These are phyloP conservation scores for Termitomyces sp. DNA, from an alignment of 768 basidiomycete species.

Conservation along the genomic window DNA sequence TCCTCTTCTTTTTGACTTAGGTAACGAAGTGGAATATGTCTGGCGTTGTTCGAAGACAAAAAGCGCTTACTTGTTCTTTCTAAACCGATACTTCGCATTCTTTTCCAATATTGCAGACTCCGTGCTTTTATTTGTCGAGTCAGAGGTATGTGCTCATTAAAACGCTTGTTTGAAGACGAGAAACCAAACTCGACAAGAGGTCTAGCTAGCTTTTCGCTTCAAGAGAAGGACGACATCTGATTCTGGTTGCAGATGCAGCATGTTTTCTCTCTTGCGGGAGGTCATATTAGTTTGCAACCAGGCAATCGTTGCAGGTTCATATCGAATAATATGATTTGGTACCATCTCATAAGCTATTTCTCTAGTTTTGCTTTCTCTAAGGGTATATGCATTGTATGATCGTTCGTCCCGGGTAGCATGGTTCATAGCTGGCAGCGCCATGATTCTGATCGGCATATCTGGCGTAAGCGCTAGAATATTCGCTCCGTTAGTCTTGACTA, in stretches of 20 bases:
- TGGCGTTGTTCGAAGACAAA: constrained; percentile 5
- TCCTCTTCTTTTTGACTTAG: background rate
- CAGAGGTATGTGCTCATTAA: background rate
- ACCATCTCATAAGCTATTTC: background rate
- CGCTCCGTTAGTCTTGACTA: background rate
- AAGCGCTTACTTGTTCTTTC: constrained; percentile 2
- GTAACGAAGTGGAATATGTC: constrained; percentile 6
- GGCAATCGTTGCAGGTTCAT: background rate
- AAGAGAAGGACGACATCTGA: background rate
- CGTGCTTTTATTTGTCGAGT: background rate
- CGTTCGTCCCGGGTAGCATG: background rate
- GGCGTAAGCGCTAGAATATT: background rate
- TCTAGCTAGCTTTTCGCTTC: background rate
- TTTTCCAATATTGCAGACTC: background rate
- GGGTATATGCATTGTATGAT: background rate
- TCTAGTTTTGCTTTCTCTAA: background rate
- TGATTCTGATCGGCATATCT: background rate
- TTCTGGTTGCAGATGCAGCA: background rate
- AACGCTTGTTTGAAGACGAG: too few relatives aligned
- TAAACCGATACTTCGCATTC: constrained; percentile 3
- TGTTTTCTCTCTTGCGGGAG: background rate
- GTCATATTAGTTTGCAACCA: background rate
- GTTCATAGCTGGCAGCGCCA: background rate
- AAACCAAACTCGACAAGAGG: background rate
- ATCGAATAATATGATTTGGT: background rate